Conservation (phyloP, 768 basidiomycete genomes). For the Podaxis sp. region DNA sequence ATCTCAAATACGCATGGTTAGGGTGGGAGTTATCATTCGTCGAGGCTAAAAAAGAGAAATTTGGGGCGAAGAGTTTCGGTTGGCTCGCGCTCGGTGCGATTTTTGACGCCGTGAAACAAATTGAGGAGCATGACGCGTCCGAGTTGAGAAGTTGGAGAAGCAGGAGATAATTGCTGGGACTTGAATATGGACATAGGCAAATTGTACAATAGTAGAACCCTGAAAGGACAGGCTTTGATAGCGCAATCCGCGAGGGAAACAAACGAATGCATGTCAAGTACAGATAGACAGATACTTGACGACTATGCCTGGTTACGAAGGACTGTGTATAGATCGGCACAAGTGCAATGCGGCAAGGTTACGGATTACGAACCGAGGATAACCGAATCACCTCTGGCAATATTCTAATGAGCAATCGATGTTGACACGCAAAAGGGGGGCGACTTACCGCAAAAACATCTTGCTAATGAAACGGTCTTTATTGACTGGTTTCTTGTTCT, state of each 20-base stretch:
- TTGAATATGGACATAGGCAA: not conserved
- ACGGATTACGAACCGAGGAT: slow-evolving; percentile 74
- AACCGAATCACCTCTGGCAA: slow-evolving; percentile 86
- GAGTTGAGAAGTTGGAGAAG: slow-evolving; percentile 14
- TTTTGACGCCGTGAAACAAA: slow-evolving; percentile 47
- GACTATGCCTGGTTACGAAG: slow-evolving; percentile 67
- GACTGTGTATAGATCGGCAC: slow-evolving; percentile 43
- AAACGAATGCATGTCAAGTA: not conserved
- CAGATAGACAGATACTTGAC: not conserved
- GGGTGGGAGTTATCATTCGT: slow-evolving; percentile 45
- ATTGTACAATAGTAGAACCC: slow-evolving; percentile 6
- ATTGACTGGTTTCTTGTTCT: slow-evolving; percentile 98
- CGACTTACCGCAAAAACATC: slow-evolving; percentile 86
- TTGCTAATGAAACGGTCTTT: slow-evolving; percentile 99
- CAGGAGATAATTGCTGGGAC: not conserved
- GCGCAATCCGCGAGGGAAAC: not conserved
- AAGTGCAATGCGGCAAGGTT: slow-evolving; percentile 18
- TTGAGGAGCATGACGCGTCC: slow-evolving; percentile 31
- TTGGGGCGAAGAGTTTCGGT: slow-evolving; percentile 59
- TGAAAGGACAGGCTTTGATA: slow-evolving; percentile 1
- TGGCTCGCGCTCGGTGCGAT: slow-evolving; percentile 56
- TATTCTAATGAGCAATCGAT: slow-evolving; percentile 2
- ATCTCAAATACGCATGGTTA: slow-evolving; percentile 47
- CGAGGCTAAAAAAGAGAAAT: slow-evolving; percentile 25
- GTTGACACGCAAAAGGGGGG: not conserved